These are phyloP conservation scores for Populus hybrid DNA, from an alignment of 441 rosid species.

Conservation along the genomic window DNA sequence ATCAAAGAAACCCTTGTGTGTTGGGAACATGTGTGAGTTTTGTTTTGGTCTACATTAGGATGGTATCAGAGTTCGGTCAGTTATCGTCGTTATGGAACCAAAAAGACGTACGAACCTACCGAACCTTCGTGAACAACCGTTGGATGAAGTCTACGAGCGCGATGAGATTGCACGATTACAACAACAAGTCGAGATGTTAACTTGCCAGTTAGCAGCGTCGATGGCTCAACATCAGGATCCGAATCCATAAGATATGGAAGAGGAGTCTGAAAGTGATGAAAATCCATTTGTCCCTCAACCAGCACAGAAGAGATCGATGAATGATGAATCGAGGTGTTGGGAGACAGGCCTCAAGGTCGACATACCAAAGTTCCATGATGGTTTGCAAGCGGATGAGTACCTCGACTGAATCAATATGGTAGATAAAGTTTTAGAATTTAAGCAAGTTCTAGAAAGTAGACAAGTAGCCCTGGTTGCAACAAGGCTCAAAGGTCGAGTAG, in stretches of 20 bases:
- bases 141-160: neutral
- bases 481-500: neutral
- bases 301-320: accelerated
- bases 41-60: neutral
- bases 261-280: neutral
- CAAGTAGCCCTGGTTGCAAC: neutral
- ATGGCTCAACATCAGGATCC: neutral
- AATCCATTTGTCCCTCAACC: neutral
- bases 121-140: neutral
- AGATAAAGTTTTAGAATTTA: neutral
- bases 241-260: neutral
- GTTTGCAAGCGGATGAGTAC: neutral
- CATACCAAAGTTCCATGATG: neutral
- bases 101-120: neutral
- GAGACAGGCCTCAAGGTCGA: neutral
- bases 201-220: neutral
- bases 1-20: neutral
- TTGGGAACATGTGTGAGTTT: no score
- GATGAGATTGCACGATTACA: neutral
- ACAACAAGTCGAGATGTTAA: neutral
- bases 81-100: neutral
- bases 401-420: neutral
- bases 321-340: neutral
- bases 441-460: neutral
- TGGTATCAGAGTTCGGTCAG: neutral